These are phyloP conservation scores for Catunica adiposa DNA, from an alignment of 2,329 filamentous ascomycete genomes.

Conservation along the genomic window DNA sequence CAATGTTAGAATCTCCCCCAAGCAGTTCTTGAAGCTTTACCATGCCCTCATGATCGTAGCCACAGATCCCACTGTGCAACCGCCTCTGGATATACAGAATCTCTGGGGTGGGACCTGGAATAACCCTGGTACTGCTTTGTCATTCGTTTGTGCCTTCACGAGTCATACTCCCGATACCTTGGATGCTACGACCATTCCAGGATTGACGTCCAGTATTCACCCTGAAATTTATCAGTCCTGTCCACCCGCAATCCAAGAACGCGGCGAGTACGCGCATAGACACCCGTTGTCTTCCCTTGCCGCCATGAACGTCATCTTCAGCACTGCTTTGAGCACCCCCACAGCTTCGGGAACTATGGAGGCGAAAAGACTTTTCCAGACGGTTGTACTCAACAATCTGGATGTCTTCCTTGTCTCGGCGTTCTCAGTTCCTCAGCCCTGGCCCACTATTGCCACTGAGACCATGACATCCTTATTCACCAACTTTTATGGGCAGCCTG, in stretches of 20 bases:
- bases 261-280: slow-evolving; percentile 48
- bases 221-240: slow-evolving; percentile 38
- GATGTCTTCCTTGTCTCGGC: slow-evolving; percentile 66
- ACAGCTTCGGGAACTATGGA: slow-evolving; percentile 45
- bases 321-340: slow-evolving; percentile 44
- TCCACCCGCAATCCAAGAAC: slow-evolving; percentile 31
- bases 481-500: slow-evolving; percentile 64
- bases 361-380: slow-evolving; percentile 48
- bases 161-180: slow-evolving; percentile 59
- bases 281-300: slow-evolving; percentile 81
- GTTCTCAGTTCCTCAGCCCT: slow-evolving; percentile 60
- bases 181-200: slow-evolving; percentile 71
- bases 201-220: slow-evolving; percentile 62
- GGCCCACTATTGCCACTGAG: slow-evolving; percentile 57
- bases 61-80: slow-evolving; percentile 33
- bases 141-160: slow-evolving; percentile 81
- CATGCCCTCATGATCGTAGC: slow-evolving; percentile 61
- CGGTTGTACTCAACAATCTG: slow-evolving; percentile 52
- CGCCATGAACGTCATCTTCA: slow-evolving; percentile 55
- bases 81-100: slow-evolving; percentile 60
- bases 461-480: slow-evolving; percentile 64
- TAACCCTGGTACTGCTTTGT: slow-evolving; percentile 72
- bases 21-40: slow-evolving; percentile 71
- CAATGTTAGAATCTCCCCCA: slow-evolving; percentile 55
- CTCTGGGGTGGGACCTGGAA: slow-evolving; percentile 88